phyloP scores from a whole-genome alignment of 164 flowering plant species.

The Taxillus chinensis region DNA sequence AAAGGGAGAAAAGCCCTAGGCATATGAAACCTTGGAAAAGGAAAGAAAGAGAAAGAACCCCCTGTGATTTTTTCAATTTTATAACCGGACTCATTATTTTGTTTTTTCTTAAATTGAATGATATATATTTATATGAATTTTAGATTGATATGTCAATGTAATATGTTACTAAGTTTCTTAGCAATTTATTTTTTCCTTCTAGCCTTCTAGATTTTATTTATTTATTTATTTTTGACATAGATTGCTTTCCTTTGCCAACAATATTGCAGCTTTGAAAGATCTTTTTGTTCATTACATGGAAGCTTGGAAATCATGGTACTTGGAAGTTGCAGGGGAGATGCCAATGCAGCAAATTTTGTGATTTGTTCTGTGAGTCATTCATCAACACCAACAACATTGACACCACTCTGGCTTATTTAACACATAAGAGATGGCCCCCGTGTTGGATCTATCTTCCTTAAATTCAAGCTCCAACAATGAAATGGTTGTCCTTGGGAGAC shows the following conservation, averaged over 20 bases:
- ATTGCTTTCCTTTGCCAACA: conserved; percentile 3
- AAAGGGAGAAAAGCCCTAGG: too few species aligned
- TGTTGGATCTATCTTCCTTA: conserved; percentile 21
- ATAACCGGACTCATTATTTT: too few species aligned
- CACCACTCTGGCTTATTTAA: background rate
- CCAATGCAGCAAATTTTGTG: conserved; percentile 30
- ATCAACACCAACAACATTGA: conserved; percentile 5
- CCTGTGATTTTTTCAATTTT: too few species aligned
- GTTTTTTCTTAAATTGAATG: too few species aligned
- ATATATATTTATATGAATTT: too few species aligned
- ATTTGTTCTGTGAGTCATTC: conserved; percentile 1
- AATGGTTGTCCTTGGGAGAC: conserved; percentile 11
- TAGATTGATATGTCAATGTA: too few species aligned
- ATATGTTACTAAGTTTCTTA: too few species aligned
- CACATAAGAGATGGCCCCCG: conserved; percentile 6
- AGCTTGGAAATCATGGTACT: conserved; percentile 84
- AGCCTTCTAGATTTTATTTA: too few species aligned
- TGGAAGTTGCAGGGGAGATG: conserved; percentile 57
- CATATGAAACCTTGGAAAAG: too few species aligned
- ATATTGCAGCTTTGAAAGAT: conserved; percentile 67
- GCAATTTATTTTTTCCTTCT: too few species aligned
- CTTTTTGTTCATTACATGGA: conserved; percentile 77
- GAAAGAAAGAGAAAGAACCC: too few species aligned
- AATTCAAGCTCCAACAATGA: conserved; percentile 12
- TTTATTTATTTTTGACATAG: background rate